Conservation (phyloP, 2,329 filamentous ascomycete species). For the Claviceps pusilla region DNA sequence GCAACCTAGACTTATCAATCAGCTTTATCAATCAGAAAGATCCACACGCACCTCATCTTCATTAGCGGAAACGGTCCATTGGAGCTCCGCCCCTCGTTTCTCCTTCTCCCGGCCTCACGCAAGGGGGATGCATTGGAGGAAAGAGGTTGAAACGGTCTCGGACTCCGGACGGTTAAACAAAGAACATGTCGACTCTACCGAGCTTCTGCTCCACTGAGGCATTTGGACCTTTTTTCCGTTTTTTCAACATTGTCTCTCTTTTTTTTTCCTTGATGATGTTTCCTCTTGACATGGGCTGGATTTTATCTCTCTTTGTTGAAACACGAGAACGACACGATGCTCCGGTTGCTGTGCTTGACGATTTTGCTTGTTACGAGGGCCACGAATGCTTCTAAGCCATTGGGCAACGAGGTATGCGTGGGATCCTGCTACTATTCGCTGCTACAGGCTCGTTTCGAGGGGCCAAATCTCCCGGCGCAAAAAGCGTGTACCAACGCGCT, state of each 20-base stretch:
- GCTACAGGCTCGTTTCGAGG: constrained; percentile 7
- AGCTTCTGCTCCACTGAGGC: neutral
- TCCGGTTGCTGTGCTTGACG: neutral
- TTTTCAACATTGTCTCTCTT: neutral
- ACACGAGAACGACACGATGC: neutral
- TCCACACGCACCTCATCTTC: neutral
- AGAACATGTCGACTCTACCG: neutral
- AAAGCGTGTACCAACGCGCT: constrained; percentile 8
- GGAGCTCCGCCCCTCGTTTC: neutral
- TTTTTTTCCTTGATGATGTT: neutral
- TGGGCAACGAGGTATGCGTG: constrained; percentile 9
- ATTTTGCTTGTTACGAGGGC: neutral
- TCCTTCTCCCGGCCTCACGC: neutral
- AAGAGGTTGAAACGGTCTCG: neutral
- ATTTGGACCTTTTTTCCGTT: neutral
- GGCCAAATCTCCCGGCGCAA: constrained; percentile 5
- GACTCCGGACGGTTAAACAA: no score
- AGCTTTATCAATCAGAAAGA: neutral
- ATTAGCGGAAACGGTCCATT: neutral
- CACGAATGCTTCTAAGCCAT: constrained; percentile 8
- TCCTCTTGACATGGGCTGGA: neutral
- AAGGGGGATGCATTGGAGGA: no score
- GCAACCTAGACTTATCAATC: neutral
- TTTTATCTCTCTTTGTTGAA: neutral
- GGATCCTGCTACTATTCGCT: constrained; percentile 11